Evolutionary conservation across 129 eudicot species (phyloP).

Genomic region (Calendula officinalis): DNA sequence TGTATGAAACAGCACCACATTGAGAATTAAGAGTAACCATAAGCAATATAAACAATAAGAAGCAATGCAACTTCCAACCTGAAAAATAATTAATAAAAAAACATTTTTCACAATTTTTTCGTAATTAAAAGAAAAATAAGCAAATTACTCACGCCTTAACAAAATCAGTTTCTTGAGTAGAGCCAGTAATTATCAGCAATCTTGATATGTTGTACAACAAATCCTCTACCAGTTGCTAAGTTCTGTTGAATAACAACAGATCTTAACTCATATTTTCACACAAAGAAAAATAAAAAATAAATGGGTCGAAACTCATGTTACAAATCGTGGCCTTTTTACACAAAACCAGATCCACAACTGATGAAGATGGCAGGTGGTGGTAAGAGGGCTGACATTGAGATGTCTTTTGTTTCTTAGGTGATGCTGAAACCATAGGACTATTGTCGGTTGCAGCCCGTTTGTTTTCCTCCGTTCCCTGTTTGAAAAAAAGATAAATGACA

Average conservation of each 20-base stretch:
- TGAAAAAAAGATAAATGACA: too few species aligned
- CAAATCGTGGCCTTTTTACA: too few species aligned
- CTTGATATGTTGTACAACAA: constrained; percentile 95
- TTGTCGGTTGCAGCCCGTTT: too few species aligned
- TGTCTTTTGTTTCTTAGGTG: too few species aligned
- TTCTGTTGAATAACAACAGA: constrained; percentile 44
- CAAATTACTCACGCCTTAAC: constrained; percentile 82
- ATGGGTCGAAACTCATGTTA: too few species aligned
- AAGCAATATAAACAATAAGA: constrained; percentile 75
- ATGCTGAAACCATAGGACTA: too few species aligned
- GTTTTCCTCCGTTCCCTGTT: too few species aligned
- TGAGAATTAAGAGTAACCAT: constrained; percentile 60
- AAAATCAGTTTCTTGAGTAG: constrained; percentile 96
- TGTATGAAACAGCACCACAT: constrained; percentile 71
- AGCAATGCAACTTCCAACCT: constrained; percentile 97
- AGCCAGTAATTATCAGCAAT: constrained; percentile 97
- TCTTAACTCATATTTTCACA: neutral
- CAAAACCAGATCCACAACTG: too few species aligned
- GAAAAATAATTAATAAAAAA: constrained; percentile 13
- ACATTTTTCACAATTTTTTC: neutral
- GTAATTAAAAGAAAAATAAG: neutral
- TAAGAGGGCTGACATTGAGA: too few species aligned
- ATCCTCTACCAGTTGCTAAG: constrained; percentile 98
- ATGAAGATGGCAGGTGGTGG: too few species aligned
- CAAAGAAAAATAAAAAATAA: too few species aligned